Conservation (phyloP, 2,329 filamentous ascomycete genomes). For the Cladosporium sp. region DNA sequence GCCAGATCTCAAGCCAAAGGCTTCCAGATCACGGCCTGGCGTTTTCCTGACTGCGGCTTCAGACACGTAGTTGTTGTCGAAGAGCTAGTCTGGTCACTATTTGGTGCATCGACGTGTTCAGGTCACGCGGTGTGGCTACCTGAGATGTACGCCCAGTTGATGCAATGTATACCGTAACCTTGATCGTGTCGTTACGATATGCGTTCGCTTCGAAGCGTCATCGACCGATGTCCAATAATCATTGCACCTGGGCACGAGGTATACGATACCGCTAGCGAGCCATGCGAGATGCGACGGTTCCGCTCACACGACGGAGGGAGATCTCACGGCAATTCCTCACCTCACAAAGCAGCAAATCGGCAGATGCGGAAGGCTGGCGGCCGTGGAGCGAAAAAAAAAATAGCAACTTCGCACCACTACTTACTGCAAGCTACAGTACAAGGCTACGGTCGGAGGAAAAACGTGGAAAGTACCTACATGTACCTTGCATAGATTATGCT, state of each 20-base stretch:
- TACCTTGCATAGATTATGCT: slow-evolving; percentile 3
- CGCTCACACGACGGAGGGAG: not conserved
- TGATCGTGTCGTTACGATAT: not conserved
- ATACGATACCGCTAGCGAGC: not conserved
- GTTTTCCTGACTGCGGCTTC: not conserved
- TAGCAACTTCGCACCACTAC: not conserved
- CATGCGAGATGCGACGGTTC: not conserved
- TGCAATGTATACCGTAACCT: not conserved
- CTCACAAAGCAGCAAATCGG: not conserved
- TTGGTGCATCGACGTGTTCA: not conserved
- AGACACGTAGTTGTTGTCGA: not conserved
- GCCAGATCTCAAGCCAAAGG: not conserved
- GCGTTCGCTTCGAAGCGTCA: slow-evolving; percentile 2
- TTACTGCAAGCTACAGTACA: not conserved
- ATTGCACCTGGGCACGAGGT: not conserved
- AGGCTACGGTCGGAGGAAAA: not conserved
- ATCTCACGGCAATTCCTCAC: not conserved
- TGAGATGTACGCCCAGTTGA: not conserved
- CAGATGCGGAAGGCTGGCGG: not conserved
- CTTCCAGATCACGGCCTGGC: not conserved
- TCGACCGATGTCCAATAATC: not conserved
- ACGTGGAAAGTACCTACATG: not conserved
- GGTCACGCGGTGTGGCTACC: not conserved
- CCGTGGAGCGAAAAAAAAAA: not conserved
- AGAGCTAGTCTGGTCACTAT: not conserved